Evolutionary conservation across 2,329 filamentous ascomycete species (phyloP), one percentile per base, ranked within the genome.

Genomic region (Magnaporthiopsis incrustans): DNA sequence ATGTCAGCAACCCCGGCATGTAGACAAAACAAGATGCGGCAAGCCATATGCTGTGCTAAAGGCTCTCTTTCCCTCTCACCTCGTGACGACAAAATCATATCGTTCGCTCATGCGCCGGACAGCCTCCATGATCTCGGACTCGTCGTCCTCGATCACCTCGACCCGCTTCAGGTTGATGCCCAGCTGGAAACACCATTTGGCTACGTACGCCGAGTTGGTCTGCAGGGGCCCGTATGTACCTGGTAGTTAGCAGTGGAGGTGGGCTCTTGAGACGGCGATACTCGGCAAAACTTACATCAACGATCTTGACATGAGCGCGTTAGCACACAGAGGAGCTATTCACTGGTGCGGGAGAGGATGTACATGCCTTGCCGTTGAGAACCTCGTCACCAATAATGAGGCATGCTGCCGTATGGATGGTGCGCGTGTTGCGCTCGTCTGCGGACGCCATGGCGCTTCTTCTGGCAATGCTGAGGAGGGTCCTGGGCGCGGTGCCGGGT

Each of bases 311-410:
- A 25, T 33, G 15, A n/a, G 3, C 7, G 26, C 10, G 56, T 56
- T 22, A 59, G 32, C 27, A 8, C 5, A 59, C 27, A 8, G 1
- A 59, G 5, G 25, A 18, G 33, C 33, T 15, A 18, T 35, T 18
- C 22, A 38, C 22, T 12, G 15, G 7, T 30, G 30, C 30, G 4
- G 4, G 2, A n/a, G 56, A 25, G 11, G 50, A n/a, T 50, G 11
- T n/a, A 26, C 79, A 68, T 75, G 92, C 93, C 89, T 98, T 98
- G 70, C 95, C 94, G 27, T 92, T 93, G 4, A 98, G 82, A 6
- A 98, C 92, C 76, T 97, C 94, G 77, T 98, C 94, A n/a, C 94
- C 94, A 71, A 99, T 98, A 66, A 99, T 92, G 68, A 98, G 78
- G 75, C 92, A 96, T 64, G 90, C 94, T 14, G 94, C 95, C 60